Percentiles rank a stretch among this genome's conserved stretches.
Evolutionary conservation across 768 basidiomycete genomes (phyloP).

Genomic region (Phylloporus arenicola): DNA sequence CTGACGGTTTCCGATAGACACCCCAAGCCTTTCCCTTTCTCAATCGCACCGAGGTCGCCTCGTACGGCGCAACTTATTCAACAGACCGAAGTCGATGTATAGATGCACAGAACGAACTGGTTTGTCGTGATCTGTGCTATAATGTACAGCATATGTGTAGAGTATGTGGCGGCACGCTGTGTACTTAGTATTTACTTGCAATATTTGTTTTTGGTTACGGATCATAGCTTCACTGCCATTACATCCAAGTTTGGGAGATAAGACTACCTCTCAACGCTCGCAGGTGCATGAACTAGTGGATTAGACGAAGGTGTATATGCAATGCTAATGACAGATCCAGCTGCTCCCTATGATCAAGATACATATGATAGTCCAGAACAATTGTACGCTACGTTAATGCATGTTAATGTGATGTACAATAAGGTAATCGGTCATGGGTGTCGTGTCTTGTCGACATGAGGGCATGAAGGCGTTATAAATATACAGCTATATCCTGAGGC

Average conservation of each 20-base stretch:
- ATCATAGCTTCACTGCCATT: background rate
- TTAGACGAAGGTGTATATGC: background rate
- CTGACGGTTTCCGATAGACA: slow-evolving; percentile 3
- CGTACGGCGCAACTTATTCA: slow-evolving; percentile 12
- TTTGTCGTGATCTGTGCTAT: background rate
- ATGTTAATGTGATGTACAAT: slow-evolving; percentile 9
- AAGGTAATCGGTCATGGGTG: slow-evolving; percentile 7
- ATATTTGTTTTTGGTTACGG: background rate
- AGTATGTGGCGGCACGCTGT: background rate
- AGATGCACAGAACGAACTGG: background rate
- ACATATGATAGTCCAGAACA: slow-evolving; percentile 14
- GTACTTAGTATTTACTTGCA: background rate
- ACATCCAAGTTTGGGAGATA: background rate
- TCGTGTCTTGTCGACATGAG: slow-evolving; percentile 11
- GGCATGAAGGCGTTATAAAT: background rate
- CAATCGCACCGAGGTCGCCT: slow-evolving; percentile 16
- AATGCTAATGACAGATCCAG: slow-evolving; percentile 13
- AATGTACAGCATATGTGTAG: background rate
- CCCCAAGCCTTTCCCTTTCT: slow-evolving; percentile 17
- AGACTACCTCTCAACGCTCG: background rate
- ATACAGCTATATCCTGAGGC: slow-evolving; percentile 19
- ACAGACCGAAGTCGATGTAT: slow-evolving; percentile 5
- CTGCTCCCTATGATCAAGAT: slow-evolving; percentile 9
- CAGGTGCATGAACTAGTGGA: background rate
- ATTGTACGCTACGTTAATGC: slow-evolving; percentile 19